A percentile compares a stretch with the other conserved stretches of the same genome.
These are phyloP conservation scores for Globomyces sp. DNA, from an alignment of 371 early-diverging fungal genomes.

Conservation along the genomic window DNA sequence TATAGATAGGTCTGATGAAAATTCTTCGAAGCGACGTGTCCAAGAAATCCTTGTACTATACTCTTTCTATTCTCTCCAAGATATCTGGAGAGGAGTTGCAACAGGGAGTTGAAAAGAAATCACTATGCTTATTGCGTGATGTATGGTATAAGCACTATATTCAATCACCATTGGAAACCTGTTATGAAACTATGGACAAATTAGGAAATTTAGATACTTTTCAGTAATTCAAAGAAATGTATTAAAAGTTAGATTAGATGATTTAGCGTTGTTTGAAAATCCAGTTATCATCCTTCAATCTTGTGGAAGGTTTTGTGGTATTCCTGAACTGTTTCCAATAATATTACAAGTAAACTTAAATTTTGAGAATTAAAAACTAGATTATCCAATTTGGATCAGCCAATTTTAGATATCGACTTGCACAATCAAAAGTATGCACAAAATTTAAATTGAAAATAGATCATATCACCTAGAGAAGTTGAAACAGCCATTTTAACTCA, in stretches of 20 bases:
- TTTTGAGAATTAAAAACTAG: background rate
- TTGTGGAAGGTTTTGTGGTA: background rate
- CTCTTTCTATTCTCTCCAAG: background rate
- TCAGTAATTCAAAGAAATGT: too few species aligned
- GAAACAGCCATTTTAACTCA: background rate
- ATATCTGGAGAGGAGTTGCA: background rate
- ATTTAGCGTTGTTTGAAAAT: too few species aligned
- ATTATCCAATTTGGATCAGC: background rate
- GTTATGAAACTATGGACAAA: background rate
- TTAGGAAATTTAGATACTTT: background rate
- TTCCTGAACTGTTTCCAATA: background rate
- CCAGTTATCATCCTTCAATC: background rate
- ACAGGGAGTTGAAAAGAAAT: background rate
- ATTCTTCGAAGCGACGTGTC: background rate
- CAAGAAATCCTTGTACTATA: background rate
- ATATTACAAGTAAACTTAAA: background rate
- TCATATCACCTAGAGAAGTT: background rate
- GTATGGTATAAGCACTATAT: background rate
- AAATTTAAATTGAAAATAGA: background rate
- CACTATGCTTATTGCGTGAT: background rate
- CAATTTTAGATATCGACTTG: background rate
- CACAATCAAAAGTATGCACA: background rate
- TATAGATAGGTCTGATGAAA: background rate
- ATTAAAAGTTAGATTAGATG: too few species aligned
- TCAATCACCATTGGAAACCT: background rate